phyloP scores from a whole-genome alignment of 768 basidiomycete genomes.

The Porpolomopsis calyptriformis region DNA sequence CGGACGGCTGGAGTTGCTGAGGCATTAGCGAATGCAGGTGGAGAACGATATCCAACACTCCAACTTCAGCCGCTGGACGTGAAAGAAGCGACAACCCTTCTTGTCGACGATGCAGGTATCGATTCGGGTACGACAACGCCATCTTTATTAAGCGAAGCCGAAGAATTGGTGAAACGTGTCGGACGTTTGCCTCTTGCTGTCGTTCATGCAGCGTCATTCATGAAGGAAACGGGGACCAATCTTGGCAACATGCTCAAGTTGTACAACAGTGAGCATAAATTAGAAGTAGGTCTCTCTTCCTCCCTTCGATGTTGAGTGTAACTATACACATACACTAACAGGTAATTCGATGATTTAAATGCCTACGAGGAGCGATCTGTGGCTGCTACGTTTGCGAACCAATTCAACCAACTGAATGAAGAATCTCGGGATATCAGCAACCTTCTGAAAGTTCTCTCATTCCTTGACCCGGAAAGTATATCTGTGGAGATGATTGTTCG shows the following conservation, averaged over 20 bases:
- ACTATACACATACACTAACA: not conserved
- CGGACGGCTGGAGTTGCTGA: no score
- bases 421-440: no score
- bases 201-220: not conserved
- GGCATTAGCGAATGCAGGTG: not conserved
- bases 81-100: not conserved
- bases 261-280: not conserved
- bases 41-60: not conserved
- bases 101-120: not conserved
- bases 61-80: not conserved
- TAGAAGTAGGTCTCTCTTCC: not conserved
- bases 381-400: not conserved
- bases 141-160: not conserved
- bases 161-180: not conserved
- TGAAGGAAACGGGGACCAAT: not conserved
- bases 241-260: no score
- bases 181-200: slow-evolving; percentile 1
- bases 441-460: no score
- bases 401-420: no score
- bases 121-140: not conserved
- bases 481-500: not conserved
- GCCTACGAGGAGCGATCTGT: slow-evolving; percentile 1
- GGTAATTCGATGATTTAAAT: not conserved
- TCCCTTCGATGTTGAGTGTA: not conserved
- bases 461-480: slow-evolving; percentile 2